These are phyloP conservation scores for Fusarium illudens DNA, from an alignment of 2,329 filamentous ascomycete genomes.

Conservation along the genomic window DNA sequence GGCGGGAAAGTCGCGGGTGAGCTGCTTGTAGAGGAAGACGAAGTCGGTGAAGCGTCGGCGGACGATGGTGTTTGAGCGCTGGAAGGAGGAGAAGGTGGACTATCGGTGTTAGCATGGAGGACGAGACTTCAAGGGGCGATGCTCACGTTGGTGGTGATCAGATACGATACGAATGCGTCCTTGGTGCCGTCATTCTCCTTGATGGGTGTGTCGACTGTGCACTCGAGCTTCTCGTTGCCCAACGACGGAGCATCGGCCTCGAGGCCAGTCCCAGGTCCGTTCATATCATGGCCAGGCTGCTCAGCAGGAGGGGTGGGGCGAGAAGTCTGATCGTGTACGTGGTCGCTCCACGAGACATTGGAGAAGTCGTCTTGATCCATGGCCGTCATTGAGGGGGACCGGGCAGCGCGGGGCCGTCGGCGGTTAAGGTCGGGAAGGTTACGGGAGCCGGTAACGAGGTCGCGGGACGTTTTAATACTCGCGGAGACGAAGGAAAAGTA, in stretches of 20 bases:
- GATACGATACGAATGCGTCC: slow-evolving; percentile 94
- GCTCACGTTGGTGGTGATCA: slow-evolving; percentile 85
- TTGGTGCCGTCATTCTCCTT: slow-evolving; percentile 98
- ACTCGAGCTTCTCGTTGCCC: slow-evolving; percentile 80
- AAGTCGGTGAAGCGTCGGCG: slow-evolving; percentile 98
- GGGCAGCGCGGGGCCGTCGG: not conserved
- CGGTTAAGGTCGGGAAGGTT: not conserved
- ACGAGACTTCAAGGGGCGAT: not conserved
- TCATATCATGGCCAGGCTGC: slow-evolving; percentile 47
- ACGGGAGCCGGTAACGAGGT: not conserved
- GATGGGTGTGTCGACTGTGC: slow-evolving; percentile 80
- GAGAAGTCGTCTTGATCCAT: slow-evolving; percentile 77
- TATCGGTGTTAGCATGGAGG: slow-evolving; percentile 47
- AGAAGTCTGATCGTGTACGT: slow-evolving; percentile 53
- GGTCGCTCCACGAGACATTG: slow-evolving; percentile 80
- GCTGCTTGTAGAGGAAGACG: slow-evolving; percentile 91
- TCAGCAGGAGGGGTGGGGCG: slow-evolving; percentile 33
- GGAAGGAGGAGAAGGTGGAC: slow-evolving; percentile 95
- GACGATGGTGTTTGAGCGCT: slow-evolving; percentile 79
- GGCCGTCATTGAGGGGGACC: slow-evolving; percentile 46
- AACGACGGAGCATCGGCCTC: slow-evolving; percentile 69
- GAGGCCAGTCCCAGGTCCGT: slow-evolving; percentile 57
- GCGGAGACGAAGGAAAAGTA: not conserved
- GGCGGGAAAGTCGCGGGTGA: slow-evolving; percentile 87
- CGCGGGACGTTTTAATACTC: not conserved